These are phyloP conservation scores for Blastocystis sp. DNA, from an alignment of 352 stramenopile species.

Conservation along the genomic window DNA sequence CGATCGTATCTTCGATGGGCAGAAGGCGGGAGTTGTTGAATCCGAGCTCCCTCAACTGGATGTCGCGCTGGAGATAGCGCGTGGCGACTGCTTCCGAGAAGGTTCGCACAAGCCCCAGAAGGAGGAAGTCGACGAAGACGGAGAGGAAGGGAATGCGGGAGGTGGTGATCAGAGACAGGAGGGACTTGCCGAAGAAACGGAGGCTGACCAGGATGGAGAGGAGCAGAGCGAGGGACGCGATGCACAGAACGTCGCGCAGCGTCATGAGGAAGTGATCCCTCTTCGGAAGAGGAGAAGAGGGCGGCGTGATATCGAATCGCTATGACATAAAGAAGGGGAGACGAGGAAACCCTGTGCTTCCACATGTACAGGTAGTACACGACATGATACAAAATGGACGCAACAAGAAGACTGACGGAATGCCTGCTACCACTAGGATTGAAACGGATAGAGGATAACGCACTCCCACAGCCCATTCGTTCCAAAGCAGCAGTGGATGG, in stretches of 20 bases:
- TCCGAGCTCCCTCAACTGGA: neutral
- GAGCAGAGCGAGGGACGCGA: slow-evolving; percentile 2
- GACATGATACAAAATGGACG: neutral
- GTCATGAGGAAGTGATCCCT: neutral
- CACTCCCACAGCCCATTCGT: neutral
- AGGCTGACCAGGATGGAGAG: neutral
- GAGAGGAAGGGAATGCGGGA: neutral
- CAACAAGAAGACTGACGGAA: neutral
- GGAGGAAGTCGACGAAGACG: slow-evolving; percentile 3
- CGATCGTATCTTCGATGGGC: neutral
- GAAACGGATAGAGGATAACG: neutral
- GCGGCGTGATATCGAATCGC: slow-evolving; percentile 28
- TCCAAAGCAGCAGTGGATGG: neutral
- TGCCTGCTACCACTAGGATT: neutral
- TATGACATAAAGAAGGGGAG: neutral
- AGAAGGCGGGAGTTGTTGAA: neutral
- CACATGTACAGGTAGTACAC: slow-evolving; percentile 62
- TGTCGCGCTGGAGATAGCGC: neutral
- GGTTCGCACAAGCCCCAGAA: neutral
- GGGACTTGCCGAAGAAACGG: neutral
- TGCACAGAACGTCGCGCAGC: slow-evolving; percentile 2
- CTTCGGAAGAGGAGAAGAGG: neutral
- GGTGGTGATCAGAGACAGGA: neutral
- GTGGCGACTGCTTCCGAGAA: slow-evolving; percentile 1
- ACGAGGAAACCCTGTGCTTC: neutral